phyloP scores from a whole-genome alignment of 768 basidiomycete genomes.

The Mycena galopus region DNA sequence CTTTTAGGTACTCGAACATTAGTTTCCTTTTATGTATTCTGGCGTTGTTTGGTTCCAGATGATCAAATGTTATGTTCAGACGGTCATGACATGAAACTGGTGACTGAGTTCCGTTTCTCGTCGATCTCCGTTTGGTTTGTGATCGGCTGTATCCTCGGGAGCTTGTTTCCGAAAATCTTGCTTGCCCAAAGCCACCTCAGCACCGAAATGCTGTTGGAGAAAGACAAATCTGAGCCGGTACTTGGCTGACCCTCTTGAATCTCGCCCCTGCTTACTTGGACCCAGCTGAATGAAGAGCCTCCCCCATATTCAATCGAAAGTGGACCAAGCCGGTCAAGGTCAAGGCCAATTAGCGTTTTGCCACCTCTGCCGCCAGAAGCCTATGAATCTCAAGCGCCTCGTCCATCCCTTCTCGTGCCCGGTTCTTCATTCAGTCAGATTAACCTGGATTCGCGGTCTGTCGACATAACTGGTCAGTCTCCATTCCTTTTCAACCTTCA shows the following conservation, averaged over 20 bases:
- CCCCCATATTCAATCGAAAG: constrained; percentile 20
- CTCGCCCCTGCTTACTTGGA: not conserved
- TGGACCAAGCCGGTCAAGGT: constrained; percentile 1
- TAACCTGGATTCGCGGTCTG: constrained; percentile 4
- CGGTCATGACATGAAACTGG: too few relatives aligned
- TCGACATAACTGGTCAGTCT: constrained; percentile 21
- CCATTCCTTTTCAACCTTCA: not conserved
- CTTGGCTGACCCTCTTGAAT: not conserved
- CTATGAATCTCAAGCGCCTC: not conserved
- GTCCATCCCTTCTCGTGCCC: not conserved
- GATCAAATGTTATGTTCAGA: too few relatives aligned
- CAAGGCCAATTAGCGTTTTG: constrained; percentile 11
- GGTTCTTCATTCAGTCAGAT: constrained; percentile 24
- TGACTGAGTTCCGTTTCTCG: too few relatives aligned
- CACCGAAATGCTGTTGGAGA: not conserved
- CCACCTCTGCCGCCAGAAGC: constrained; percentile 29
- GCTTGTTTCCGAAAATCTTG: too few relatives aligned
- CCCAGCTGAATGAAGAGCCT: not conserved
- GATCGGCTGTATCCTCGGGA: too few relatives aligned
- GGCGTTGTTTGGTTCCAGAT: constrained; percentile 11
- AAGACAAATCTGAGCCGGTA: not conserved
- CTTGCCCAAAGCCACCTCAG: not conserved
- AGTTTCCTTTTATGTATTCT: constrained; percentile 15
- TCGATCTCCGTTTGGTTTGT: too few relatives aligned
- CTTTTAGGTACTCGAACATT: not conserved